phyloP scores from a whole-genome alignment of 1,284 basidiomycete species.

The Ganoderma sinense region DNA sequence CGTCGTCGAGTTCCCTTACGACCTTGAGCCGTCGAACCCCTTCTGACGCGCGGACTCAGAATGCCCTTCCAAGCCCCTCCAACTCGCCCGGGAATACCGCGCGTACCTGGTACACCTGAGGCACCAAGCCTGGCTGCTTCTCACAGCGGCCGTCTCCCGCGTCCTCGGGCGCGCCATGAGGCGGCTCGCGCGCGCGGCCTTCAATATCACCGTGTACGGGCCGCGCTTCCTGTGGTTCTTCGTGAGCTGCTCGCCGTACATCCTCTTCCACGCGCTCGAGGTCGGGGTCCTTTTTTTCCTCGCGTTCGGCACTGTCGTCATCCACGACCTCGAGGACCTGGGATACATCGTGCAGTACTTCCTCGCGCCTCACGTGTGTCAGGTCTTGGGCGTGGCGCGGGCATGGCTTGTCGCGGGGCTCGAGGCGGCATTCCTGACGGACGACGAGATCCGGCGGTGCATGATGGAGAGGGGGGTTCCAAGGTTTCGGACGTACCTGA shows the following conservation, averaged over 20 bases:
- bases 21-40: too few relatives aligned
- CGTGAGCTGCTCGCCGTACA: neutral
- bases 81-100: constrained; percentile 16
- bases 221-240: neutral
- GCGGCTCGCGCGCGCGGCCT: constrained; percentile 18
- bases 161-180: neutral
- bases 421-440: constrained; percentile 13
- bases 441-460: constrained; percentile 10
- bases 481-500: neutral
- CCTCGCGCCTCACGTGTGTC: neutral
- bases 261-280: neutral
- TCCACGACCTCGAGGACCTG: neutral
- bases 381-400: neutral
- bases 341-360: neutral
- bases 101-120: neutral
- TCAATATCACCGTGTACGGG: neutral
- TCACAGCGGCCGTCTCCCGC: neutral
- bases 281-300: neutral
- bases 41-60: constrained; percentile 1
- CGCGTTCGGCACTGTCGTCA: neutral
- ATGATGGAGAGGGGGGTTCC: neutral
- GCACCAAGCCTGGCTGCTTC: neutral
- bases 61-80: constrained; percentile 9
- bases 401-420: constrained; percentile 8
- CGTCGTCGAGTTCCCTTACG: neutral